These are phyloP conservation scores for Aspergillus kassunensis DNA, from an alignment of 495 filamentous ascomycete genomes.

Conservation along the genomic window DNA sequence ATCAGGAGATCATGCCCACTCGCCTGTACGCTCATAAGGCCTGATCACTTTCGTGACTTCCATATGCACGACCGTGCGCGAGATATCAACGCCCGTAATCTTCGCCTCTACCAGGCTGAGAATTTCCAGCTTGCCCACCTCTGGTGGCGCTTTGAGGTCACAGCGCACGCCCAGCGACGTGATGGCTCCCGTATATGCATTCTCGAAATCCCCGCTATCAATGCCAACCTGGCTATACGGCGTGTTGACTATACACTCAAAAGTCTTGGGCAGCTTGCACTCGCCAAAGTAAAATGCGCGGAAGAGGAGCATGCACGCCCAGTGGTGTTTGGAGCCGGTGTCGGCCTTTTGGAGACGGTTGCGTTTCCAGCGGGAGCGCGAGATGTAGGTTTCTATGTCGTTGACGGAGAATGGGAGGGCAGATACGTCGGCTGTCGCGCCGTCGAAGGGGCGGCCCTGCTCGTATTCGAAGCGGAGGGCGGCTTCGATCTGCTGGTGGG, in stretches of 20 bases:
- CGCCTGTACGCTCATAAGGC: conserved; percentile 33
- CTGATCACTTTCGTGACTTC: conserved; percentile 46
- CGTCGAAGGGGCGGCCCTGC: conserved; percentile 49
- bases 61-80: conserved; percentile 45
- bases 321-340: conserved; percentile 45
- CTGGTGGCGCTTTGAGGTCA: conserved; percentile 24
- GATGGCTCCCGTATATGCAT: conserved; percentile 26
- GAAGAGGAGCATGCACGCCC: conserved; percentile 66
- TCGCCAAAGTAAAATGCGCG: conserved; percentile 74
- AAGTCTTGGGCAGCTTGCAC: conserved; percentile 56
- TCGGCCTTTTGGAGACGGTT: conserved; percentile 33
- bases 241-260: conserved; percentile 49
- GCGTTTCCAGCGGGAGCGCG: conserved; percentile 28
- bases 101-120: conserved; percentile 57
- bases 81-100: conserved; percentile 54
- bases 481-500: conserved; percentile 89
- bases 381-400: conserved; percentile 49
- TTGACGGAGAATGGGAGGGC: conserved; percentile 61
- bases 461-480: conserved; percentile 66
- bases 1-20: conserved; percentile 33
- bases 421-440: conserved; percentile 16
- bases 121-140: conserved; percentile 30
- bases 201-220: conserved; percentile 10
- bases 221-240: conserved; percentile 27
- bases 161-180: conserved; percentile 33